Conservation (phyloP, 2,329 filamentous ascomycete species). For the Neofusicoccum sp. region DNA sequence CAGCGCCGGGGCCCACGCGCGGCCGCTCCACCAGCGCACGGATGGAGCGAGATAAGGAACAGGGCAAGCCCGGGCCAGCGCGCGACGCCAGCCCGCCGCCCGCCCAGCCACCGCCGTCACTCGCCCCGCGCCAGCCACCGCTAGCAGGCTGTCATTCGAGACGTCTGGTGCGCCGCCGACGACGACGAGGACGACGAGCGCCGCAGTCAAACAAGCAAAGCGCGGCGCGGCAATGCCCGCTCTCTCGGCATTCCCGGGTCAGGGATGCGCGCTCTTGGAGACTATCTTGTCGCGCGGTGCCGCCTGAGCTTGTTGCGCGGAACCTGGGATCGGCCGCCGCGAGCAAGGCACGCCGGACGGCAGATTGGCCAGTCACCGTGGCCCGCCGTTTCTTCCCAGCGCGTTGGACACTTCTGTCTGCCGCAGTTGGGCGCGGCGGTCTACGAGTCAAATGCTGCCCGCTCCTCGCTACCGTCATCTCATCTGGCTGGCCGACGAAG, state of each 20-base stretch:
- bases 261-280: slow-evolving; percentile 3
- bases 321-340: slow-evolving; percentile 7
- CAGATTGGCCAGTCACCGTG: not conserved
- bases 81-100: slow-evolving; percentile 1
- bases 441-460: not conserved
- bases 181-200: too few relatives aligned
- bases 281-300: not conserved
- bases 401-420: not conserved
- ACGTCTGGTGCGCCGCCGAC: too few relatives aligned
- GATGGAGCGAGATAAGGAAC: slow-evolving; percentile 3
- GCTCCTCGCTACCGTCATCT: too few relatives aligned
- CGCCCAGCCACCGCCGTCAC: slow-evolving; percentile 15
- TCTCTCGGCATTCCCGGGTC: not conserved
- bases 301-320: not conserved
- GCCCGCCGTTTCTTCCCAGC: not conserved
- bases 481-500: too few relatives aligned
- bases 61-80: slow-evolving; percentile 14
- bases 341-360: slow-evolving; percentile 11
- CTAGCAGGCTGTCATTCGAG: not conserved
- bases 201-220: too few relatives aligned
- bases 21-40: not conserved
- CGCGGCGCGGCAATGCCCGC: too few relatives aligned
- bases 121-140: not conserved
- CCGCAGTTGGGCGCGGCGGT: not conserved
- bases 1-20: not conserved